phyloP scores from a whole-genome alignment of 2,329 filamentous ascomycete species.

The Fusarium denticulatum region DNA sequence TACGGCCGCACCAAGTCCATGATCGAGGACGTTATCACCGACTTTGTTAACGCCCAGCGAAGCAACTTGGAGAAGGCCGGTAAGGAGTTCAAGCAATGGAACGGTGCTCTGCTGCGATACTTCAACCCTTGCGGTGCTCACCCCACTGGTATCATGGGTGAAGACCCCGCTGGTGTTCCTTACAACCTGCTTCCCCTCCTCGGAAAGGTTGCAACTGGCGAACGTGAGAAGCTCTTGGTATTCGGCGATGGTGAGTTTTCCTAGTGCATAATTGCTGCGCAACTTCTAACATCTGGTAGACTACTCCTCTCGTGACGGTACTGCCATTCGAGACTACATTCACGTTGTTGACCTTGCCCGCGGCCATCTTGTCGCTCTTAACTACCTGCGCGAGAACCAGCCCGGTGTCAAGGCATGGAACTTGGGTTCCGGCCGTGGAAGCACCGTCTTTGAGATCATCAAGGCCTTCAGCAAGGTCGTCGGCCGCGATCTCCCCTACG shows the following conservation, averaged over 20 bases:
- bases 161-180: slow-evolving; percentile 94
- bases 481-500: slow-evolving; percentile 85
- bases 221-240: slow-evolving; percentile 91
- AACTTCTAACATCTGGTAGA: slow-evolving; percentile 63
- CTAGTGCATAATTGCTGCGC: not conserved
- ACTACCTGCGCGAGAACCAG: slow-evolving; percentile 84
- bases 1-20: slow-evolving; percentile 97
- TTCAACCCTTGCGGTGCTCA: slow-evolving; percentile 98
- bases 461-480: slow-evolving; percentile 91
- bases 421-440: slow-evolving; percentile 91
- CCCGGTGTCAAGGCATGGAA: slow-evolving; percentile 97
- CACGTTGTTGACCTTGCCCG: slow-evolving; percentile 90
- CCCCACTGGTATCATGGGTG: slow-evolving; percentile 95
- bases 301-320: slow-evolving; percentile 90
- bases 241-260: slow-evolving; percentile 85
- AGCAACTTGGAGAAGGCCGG: slow-evolving; percentile 83
- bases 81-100: slow-evolving; percentile 84
- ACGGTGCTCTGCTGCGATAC: slow-evolving; percentile 91
- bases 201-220: slow-evolving; percentile 94
- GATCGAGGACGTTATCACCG: slow-evolving; percentile 91
- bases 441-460: slow-evolving; percentile 97
- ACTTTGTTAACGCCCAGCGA: slow-evolving; percentile 88
- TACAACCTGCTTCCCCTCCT: slow-evolving; percentile 96
- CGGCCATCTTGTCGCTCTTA: slow-evolving; percentile 88
- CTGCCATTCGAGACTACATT: slow-evolving; percentile 97